A percentile compares a stretch with the other conserved stretches of the same genome.
phyloP scores from a whole-genome alignment of 305 asterid species.

The Fraxinus ornus region DNA sequence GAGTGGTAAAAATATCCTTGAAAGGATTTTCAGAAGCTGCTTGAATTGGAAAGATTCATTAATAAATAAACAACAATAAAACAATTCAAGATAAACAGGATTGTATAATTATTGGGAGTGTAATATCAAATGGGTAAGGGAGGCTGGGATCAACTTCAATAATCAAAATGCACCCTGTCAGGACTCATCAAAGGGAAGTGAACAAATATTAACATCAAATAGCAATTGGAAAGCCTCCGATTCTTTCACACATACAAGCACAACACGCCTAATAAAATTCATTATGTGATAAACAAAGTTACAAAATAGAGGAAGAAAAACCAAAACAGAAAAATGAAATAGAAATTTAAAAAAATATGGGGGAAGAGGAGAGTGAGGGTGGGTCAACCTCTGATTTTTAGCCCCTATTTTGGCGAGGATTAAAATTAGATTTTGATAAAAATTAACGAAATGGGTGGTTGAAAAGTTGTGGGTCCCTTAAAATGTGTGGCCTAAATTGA shows the following conservation, averaged over 20 bases:
- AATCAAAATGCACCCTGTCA: background rate
- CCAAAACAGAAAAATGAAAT: background rate
- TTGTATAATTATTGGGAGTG: background rate
- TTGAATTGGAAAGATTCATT: conserved; percentile 10
- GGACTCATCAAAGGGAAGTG: conserved; percentile 1
- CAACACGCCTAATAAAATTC: background rate
- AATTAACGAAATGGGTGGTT: no score
- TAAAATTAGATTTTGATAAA: no score
- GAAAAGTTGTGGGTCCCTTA: no score
- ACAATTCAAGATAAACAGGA: background rate
- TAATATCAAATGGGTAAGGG: background rate
- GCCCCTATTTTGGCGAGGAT: no score
- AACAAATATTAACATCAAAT: background rate
- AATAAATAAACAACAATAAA: conserved; percentile 5
- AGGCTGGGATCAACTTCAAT: background rate
- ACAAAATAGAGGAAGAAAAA: background rate
- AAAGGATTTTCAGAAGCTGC: conserved; percentile 72
- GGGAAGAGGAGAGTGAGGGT: background rate
- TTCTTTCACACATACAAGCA: conserved; percentile 1
- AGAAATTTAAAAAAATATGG: background rate
- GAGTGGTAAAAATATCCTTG: conserved; percentile 58
- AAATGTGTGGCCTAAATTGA: no score
- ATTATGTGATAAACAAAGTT: background rate
- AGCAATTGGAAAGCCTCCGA: conserved; percentile 1
- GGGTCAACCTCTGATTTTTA: background rate